Evolutionary conservation across 345 rosid species (phyloP), one percentile per base, ranked within the genome.

Genomic region (Raphanus raphanistrum): DNA sequence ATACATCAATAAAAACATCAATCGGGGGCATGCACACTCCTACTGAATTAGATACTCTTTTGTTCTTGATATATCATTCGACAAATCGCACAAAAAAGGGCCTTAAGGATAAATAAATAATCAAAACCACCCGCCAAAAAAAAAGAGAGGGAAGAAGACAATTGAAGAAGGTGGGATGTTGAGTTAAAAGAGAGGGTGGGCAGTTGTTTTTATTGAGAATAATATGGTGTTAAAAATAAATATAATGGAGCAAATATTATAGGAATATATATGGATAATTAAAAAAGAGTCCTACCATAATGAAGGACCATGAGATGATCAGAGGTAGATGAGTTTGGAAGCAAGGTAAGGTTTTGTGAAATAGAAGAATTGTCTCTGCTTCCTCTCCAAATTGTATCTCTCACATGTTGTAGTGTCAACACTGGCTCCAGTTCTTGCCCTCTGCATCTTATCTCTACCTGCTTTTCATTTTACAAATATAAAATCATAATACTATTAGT

Each of bases 381-480:
- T 89, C 87, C 73, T 81, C 88, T 90, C 99, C 99, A 96, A 26
- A 93, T 86, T 79, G 87, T 70, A 83, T 96, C 99, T 79, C 99
- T 90, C 68, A 96, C 98, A 72, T 96, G 95, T 92, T 91, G 95
- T 85, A 96, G 73, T 78, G 97, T 93, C 88, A 89, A 88, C 87
- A 76, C 77, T 64, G 94, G 97, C 69, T n/a, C 84, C 16, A 96
- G 97, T 78, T 89, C 84, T 79, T 93, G 91, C 81, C 98, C 99
- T 85, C 90, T 90, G 82, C 99, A 96, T 80, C 83, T 91, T 84
- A 96, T 96, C 83, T 90, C 98, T 75, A 96, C 79, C 99, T 96
- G 97, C 81, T 82, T 79, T 35, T 21, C 21, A 25, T 48, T 57
- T 57, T 3, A 29, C 27, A 5, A 12, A 15, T 4, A 27, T 4